phyloP scores from a whole-genome alignment of 495 filamentous ascomycete species.

The Aspergillus bertholletiae region DNA sequence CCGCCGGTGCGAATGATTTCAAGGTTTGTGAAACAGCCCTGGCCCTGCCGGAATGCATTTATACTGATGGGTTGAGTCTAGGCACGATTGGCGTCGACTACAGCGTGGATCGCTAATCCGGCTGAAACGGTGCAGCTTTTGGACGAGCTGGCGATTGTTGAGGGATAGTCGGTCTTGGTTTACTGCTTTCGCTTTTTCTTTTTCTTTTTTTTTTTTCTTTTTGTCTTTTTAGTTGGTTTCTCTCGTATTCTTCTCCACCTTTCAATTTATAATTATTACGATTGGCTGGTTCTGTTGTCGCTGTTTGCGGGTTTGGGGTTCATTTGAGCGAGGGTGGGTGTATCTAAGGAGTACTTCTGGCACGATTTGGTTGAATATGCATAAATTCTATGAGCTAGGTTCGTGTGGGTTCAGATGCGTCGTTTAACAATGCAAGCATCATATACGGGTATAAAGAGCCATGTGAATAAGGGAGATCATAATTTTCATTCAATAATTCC shows the following conservation, averaged over 20 bases:
- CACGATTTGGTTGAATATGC: no score
- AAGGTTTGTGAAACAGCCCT: no score
- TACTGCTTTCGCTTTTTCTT: neutral
- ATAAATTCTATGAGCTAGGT: no score
- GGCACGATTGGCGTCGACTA: constrained; percentile 62
- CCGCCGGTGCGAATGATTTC: constrained; percentile 94
- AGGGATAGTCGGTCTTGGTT: neutral
- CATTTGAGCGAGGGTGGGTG: no score
- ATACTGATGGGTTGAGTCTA: constrained; percentile 13
- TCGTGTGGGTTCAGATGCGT: no score
- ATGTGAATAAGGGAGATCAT: neutral
- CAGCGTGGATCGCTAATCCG: constrained; percentile 90
- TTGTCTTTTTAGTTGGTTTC: neutral
- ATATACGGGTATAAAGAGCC: neutral
- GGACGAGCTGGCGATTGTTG: constrained; percentile 63
- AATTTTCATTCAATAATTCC: neutral
- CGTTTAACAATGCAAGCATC: neutral
- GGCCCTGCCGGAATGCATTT: no score
- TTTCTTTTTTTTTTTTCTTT: neutral
- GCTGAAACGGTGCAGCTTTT: constrained; percentile 83
- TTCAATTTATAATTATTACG: no score
- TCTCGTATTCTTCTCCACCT: no score
- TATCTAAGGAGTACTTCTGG: no score
- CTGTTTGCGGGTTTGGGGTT: no score
- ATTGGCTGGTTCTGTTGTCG: no score